Percentiles rank a stretch among this genome's conserved stretches.
phyloP scores from a whole-genome alignment of 441 rosid species.

The Euphorbia celastroides region DNA sequence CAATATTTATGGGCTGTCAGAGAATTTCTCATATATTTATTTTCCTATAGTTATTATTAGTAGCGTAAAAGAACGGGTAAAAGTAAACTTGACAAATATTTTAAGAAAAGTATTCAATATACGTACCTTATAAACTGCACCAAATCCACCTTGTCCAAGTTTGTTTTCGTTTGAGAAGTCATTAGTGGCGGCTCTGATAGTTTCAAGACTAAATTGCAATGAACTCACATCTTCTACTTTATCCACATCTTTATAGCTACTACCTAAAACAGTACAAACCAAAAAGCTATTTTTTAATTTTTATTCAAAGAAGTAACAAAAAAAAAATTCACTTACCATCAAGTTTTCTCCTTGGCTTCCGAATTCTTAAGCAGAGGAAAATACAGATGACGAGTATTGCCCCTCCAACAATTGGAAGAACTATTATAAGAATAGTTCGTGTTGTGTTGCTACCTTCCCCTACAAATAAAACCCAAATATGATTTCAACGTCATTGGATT shows the following conservation, averaged over 20 bases:
- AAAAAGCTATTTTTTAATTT: no score
- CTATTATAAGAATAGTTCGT: constrained; percentile 13
- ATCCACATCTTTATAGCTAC: not conserved
- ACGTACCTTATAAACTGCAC: constrained; percentile 20
- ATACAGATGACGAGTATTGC: not conserved
- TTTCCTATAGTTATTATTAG: no score
- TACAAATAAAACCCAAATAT: constrained; percentile 9
- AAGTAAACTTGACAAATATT: no score
- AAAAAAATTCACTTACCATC: constrained; percentile 5
- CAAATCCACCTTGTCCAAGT: constrained; percentile 26
- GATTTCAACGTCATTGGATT: not conserved
- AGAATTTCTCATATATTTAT: no score
- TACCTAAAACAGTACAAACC: no score
- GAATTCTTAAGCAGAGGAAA: not conserved
- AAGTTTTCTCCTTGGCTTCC: not conserved
- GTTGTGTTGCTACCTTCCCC: constrained; percentile 27
- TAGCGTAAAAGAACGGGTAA: no score
- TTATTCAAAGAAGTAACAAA: no score
- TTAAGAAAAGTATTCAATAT: no score
- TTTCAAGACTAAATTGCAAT: constrained; percentile 16
- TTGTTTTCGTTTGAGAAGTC: constrained; percentile 20
- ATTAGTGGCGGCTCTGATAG: constrained; percentile 11
- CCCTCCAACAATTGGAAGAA: constrained; percentile 4
- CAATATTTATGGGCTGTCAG: no score
- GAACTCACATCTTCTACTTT: constrained; percentile 8